Conservation (phyloP, 768 basidiomycete species). For the Floccularia luteovirens region DNA sequence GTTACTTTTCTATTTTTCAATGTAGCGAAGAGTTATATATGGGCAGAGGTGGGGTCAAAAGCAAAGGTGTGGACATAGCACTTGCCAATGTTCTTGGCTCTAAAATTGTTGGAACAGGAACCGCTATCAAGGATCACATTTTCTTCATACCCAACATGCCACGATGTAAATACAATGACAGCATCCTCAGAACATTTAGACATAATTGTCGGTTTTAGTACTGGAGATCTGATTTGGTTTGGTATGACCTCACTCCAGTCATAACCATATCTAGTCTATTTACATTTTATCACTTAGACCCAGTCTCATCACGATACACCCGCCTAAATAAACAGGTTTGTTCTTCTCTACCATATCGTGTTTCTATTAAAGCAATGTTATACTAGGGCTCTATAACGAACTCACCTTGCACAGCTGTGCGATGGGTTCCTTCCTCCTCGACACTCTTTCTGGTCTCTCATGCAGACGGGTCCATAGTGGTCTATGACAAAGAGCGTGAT, state of each 20-base stretch:
- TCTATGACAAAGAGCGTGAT: conserved; percentile 88
- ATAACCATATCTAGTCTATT: conserved; percentile 5
- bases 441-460: conserved; percentile 83
- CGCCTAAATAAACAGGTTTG: conserved; percentile 81
- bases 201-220: conserved; percentile 84
- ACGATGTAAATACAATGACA: conserved; percentile 78
- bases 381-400: conserved; percentile 66
- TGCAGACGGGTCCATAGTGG: conserved; percentile 82
- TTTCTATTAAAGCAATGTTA: conserved; percentile 2
- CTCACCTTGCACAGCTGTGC: conserved; percentile 82
- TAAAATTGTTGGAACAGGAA: conserved; percentile 47
- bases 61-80: conserved; percentile 50
- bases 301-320: conserved; percentile 71
- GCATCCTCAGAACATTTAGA: conserved; percentile 76
- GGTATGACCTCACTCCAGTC: conserved; percentile 36
- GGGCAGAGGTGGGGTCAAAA: conserved; percentile 83
- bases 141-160: conserved; percentile 83
- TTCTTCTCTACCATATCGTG: conserved; percentile 4
- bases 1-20: conserved; percentile 85
- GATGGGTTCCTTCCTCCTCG: conserved; percentile 78
- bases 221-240: conserved; percentile 96
- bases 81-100: not conserved
- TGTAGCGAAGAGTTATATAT: conserved; percentile 72
- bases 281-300: conserved; percentile 45
- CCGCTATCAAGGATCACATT: conserved; percentile 81